A percentile compares a stretch with the other conserved stretches of the same genome.
Evolutionary conservation across 2,329 filamentous ascomycete species (phyloP).

Genomic region (Thielaviopsis populi): DNA sequence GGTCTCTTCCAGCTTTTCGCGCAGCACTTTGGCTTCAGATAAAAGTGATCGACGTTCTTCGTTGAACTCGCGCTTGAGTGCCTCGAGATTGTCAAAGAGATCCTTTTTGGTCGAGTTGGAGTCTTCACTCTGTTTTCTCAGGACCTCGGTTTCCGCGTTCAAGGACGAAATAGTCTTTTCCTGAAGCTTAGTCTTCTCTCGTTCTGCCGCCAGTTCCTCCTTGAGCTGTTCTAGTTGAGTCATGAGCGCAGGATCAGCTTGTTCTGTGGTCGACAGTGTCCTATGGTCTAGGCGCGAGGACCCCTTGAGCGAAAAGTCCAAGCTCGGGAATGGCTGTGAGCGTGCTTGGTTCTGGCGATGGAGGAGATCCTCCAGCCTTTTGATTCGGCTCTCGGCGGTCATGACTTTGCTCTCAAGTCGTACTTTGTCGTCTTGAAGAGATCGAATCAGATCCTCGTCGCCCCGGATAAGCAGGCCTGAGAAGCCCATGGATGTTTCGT

Average conservation of each 20-base stretch:
- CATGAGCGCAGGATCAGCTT: not conserved
- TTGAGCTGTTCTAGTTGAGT: conserved; percentile 42
- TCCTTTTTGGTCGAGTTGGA: conserved; percentile 86
- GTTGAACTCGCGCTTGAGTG: conserved; percentile 75
- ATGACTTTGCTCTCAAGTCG: conserved; percentile 59
- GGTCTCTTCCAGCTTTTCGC: conserved; percentile 65
- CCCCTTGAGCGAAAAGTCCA: conserved; percentile 20
- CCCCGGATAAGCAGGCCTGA: conserved; percentile 73
- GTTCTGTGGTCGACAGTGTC: conserved; percentile 25
- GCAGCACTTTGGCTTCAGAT: conserved; percentile 61
- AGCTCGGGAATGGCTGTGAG: conserved; percentile 37
- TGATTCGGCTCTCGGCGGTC: conserved; percentile 77
- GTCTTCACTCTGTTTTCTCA: conserved; percentile 51
- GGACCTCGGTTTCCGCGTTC: not conserved
- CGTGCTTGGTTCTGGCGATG: conserved; percentile 58
- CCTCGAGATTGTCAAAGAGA: conserved; percentile 85
- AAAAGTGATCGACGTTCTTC: conserved; percentile 74
- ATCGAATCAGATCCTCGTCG: conserved; percentile 67
- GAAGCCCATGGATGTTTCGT: conserved; percentile 76
- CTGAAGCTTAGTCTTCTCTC: conserved; percentile 47
- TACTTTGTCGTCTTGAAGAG: conserved; percentile 67
- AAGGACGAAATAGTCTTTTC: conserved; percentile 54
- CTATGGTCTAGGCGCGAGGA: conserved; percentile 32
- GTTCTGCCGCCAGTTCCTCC: conserved; percentile 60
- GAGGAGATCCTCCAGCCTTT: conserved; percentile 79